Evolutionary conservation across 352 stramenopile genomes (phyloP).

Genomic region (Pythium apleroticum): DNA sequence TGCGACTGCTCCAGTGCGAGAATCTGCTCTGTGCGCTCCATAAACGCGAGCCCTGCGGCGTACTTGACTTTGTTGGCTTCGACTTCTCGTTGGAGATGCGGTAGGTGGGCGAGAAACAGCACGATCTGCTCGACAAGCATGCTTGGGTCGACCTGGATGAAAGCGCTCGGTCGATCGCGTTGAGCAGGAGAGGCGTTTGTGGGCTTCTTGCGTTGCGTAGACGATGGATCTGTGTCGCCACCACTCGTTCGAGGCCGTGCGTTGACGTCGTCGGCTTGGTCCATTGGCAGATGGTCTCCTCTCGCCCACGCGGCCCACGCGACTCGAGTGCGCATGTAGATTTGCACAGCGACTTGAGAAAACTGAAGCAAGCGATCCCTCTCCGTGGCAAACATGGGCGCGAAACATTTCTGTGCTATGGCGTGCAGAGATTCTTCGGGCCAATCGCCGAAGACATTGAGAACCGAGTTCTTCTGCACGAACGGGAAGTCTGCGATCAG

Average conservation of each 20-base stretch:
- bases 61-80: conserved; percentile 37
- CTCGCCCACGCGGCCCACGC: conserved; percentile 1
- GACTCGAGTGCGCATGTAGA: conserved; percentile 36
- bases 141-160: conserved; percentile 36
- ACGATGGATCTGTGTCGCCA: background rate
- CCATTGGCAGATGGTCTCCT: background rate
- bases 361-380: conserved; percentile 37
- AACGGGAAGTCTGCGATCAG: conserved; percentile 46
- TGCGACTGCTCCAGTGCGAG: conserved; percentile 49
- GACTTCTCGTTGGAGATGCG: conserved; percentile 33
- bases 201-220: background rate
- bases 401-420: conserved; percentile 49
- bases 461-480: conserved; percentile 38
- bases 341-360: conserved; percentile 37
- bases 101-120: conserved; percentile 38
- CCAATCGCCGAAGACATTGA: conserved; percentile 50
- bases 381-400: conserved; percentile 20
- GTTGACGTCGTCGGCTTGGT: background rate
- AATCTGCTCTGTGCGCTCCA: conserved; percentile 53
- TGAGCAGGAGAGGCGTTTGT: background rate
- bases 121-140: conserved; percentile 61
- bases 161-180: conserved; percentile 10
- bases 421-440: conserved; percentile 38
- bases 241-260: conserved; percentile 7
- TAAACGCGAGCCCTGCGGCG: conserved; percentile 42